A percentile compares a stretch with the other conserved stretches of the same genome.
Evolutionary conservation across 2,329 filamentous ascomycete species (phyloP).

Genomic region (Sporothrix luriei): DNA sequence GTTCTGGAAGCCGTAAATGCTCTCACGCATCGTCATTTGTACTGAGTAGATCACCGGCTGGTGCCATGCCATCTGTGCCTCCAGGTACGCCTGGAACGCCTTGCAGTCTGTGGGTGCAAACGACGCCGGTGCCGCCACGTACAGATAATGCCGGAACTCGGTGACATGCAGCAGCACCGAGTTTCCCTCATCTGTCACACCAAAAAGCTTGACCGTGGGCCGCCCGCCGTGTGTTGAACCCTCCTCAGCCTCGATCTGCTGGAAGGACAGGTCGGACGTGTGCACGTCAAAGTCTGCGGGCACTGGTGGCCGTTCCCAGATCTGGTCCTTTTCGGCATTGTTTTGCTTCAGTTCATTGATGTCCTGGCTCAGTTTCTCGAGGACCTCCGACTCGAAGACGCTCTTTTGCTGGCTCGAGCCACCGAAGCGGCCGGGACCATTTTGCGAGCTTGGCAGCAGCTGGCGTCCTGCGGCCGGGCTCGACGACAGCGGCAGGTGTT

Average conservation of each 20-base stretch:
- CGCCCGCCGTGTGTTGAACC: slow-evolving; percentile 76
- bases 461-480: slow-evolving; percentile 56
- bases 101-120: slow-evolving; percentile 80
- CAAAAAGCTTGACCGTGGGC: slow-evolving; percentile 86
- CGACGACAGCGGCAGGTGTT: slow-evolving; percentile 58
- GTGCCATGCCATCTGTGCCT: slow-evolving; percentile 70
- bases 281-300: slow-evolving; percentile 57
- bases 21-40: slow-evolving; percentile 80
- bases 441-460: slow-evolving; percentile 65
- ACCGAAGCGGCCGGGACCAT: slow-evolving; percentile 63
- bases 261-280: slow-evolving; percentile 77
- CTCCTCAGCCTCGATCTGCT: slow-evolving; percentile 94
- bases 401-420: slow-evolving; percentile 79
- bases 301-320: slow-evolving; percentile 70
- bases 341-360: slow-evolving; percentile 81
- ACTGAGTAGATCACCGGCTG: slow-evolving; percentile 78
- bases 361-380: slow-evolving; percentile 95
- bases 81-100: slow-evolving; percentile 77
- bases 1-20: slow-evolving; percentile 91
- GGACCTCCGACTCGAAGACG: slow-evolving; percentile 87
- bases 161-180: slow-evolving; percentile 95
- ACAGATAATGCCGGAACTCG: slow-evolving; percentile 94
- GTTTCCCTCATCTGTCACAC: slow-evolving; percentile 80
- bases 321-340: slow-evolving; percentile 90
- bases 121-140: slow-evolving; percentile 80